Evolutionary conservation across 805 yeast species (phyloP), one percentile per base, ranked within the genome.

Genomic region (Wickerhamomyces bovis): DNA sequence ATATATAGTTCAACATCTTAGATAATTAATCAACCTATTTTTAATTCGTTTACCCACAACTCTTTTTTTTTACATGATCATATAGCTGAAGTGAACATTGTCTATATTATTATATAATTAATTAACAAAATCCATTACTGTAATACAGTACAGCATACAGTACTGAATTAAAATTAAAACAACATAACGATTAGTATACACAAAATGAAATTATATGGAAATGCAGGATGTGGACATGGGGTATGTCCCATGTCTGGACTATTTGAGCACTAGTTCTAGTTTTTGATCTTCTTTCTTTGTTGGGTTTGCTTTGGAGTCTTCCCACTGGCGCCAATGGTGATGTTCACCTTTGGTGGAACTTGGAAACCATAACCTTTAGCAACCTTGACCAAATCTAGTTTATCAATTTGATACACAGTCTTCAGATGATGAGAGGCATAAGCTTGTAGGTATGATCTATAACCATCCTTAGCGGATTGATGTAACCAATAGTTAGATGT

Each of bases 381-480:
- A 26, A 94, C 97, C 71, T 92, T 94, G 31, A 83, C 92, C 53
- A 94, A 72, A 66, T 94, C 99, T 51, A 94, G 75, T 69, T 90
- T 89, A 68, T 94, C 98, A 58, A 94, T 89, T 70, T 90, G 95
- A 64, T 94, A 94, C 15, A 94, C 99, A 2, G 97, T 87, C 68
- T 94, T 94, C 68, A 94, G 75, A 62, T 90, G 96, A 69, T 94
- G 99, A 20, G 96, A 85, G 7, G 99, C 90, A 63, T 94, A 94
- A 6, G 99, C 98, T 70, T 94, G 99, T 60, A 94, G 75, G 68
- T 94, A 94, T 3, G 98, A 81, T 65, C 97, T 79, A 72, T 94
- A 94, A 50, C 99, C 99, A 63, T 94, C 99, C 68, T 89, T 88
- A 26, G 99, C 99, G 46, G 90, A 77, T 68, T 88, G 95, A 66